Evolutionary conservation across 305 asterid species (phyloP), one percentile per base, ranked within the genome.

Genomic region (Plantago coronopus): DNA sequence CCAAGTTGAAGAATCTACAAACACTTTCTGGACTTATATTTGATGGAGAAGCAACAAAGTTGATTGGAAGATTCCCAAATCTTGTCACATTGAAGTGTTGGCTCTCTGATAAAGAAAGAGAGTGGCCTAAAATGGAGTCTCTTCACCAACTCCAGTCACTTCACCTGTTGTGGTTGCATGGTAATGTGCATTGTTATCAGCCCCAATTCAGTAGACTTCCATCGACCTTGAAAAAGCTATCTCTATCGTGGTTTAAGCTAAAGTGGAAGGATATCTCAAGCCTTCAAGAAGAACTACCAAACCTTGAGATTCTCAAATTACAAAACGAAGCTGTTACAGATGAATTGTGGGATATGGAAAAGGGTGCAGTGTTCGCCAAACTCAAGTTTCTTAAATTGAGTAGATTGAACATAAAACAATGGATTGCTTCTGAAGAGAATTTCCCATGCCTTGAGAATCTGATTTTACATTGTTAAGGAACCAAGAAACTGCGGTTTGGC

Each of bases 51-150:
- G 4, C 14, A 3, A 15, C 40, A 3, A 21, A 51, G 57, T 2
- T 51, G 20, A 15, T 51, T 15, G 40, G 20, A 51, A 23, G 57
- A 51, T 51, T 51, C 38, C 57, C 57, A 51, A 23, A 23, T 51
- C 57, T 51, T 15, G 5, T 2, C 13, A 0, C 15, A 4, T 11
- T 51, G 0, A 23, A 23, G 5, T 51, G 40, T 23, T 0, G 1
- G 18, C 15, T 51, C 57, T 22, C 10, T 50, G 17, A 14, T 22
- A 4, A 37, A 8, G 40, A 11, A 50, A 20, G 8, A 20, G 17
- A 51, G 18, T 51, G 16, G 19, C 37, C 57, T 20, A 51, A 37
- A 8, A 21, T 51, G 37, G 57, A 51, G 38, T 51, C 38, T 22
- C 57, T 51, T 51, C 38, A 16, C 23, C 12, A 51, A 51, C 57